Base-by-base conservation (phyloP, 2,329 filamentous ascomycete genomes). In the Onygenales sp. region DNA sequence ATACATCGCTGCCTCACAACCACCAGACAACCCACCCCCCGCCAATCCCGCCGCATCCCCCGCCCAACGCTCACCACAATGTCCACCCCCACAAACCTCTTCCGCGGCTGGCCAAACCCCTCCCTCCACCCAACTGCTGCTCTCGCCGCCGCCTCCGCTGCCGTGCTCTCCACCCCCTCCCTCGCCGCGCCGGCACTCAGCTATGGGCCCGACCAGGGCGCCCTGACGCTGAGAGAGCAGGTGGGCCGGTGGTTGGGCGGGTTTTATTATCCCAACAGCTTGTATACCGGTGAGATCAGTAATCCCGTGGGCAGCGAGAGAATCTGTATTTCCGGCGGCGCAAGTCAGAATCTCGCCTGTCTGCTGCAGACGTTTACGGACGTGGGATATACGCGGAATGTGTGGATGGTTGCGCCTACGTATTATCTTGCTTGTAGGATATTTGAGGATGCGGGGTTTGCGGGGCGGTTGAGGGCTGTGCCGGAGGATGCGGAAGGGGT, bases 341-440 rank as follows among this genome's bases (percentile, higher is more conserved):
- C 91, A 2, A 88, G 83, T 59, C 90, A 95, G 74, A 90, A 85
- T 64, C 68, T 95, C 2, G 88, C 86, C 0, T 86, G 83, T 62
- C 72, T 95, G 3, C 72, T 95, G 49, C 82, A 86, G 67, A 86
- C 86, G 33, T 95, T 86, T 64, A 87, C 88, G 0, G 91, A 95
- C 66, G 86, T 88, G 1, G 69, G 75, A 2, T 85, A 84, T 63
- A 95, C 91, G 1, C 75, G 79, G 45, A 82, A 82, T 59, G 76
- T 95, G 8, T 95, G 88, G 86, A 80, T 91, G 69, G 82, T 90
- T 1, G 83, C 86, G 17, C 91, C 91, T 4, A 86, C 85, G 46
- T 95, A 95, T 65, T 87, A 88, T 68, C 75, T 95, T n/a, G 87
- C 84, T 0, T 90, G 87, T 63, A 78, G 84, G n/a, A 87, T 95